Evolutionary conservation across 495 filamentous ascomycete genomes (phyloP).

Genomic region (Penicillium fimorum): DNA sequence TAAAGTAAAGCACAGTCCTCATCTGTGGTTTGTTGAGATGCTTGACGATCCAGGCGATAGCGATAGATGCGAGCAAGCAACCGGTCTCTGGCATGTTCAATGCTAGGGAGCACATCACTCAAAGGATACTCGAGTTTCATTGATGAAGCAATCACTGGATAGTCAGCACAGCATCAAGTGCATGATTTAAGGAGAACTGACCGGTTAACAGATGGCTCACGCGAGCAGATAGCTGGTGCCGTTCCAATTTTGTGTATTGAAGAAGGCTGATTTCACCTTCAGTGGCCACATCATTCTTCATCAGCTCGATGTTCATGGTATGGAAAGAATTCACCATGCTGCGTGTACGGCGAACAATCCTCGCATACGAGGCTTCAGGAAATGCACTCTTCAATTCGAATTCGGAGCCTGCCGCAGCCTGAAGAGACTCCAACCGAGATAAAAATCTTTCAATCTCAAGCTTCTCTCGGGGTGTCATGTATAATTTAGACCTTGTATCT

Average conservation of each 20-base stretch:
- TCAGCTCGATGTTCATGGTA: constrained; percentile 89
- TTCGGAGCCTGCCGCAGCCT: constrained; percentile 71
- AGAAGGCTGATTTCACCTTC: constrained; percentile 78
- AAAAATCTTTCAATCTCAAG: constrained; percentile 62
- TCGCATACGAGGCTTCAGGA: constrained; percentile 62
- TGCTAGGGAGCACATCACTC: constrained; percentile 80
- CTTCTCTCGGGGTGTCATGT: constrained; percentile 82
- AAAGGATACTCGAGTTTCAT: constrained; percentile 92
- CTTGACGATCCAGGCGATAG: constrained; percentile 70
- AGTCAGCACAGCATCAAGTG: constrained; percentile 15
- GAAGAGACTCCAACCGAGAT: constrained; percentile 66
- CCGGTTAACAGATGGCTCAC: constrained; percentile 92
- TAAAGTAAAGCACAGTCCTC: constrained; percentile 71
- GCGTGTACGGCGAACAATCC: constrained; percentile 73
- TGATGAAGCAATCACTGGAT: constrained; percentile 77
- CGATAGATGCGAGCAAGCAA: constrained; percentile 86
- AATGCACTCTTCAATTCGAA: constrained; percentile 85
- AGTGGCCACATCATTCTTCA: constrained; percentile 72
- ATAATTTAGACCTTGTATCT: constrained; percentile 50
- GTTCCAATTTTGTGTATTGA: constrained; percentile 74
- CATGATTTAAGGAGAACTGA: constrained; percentile 27
- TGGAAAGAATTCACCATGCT: constrained; percentile 89
- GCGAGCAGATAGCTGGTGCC: constrained; percentile 72
- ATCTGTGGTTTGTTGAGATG: constrained; percentile 52
- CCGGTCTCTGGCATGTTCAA: constrained; percentile 74